Percentiles rank a stretch among this genome's conserved stretches.
Evolutionary conservation across 306 rosid genomes (phyloP).

Genomic region (Cicer judaicum): DNA sequence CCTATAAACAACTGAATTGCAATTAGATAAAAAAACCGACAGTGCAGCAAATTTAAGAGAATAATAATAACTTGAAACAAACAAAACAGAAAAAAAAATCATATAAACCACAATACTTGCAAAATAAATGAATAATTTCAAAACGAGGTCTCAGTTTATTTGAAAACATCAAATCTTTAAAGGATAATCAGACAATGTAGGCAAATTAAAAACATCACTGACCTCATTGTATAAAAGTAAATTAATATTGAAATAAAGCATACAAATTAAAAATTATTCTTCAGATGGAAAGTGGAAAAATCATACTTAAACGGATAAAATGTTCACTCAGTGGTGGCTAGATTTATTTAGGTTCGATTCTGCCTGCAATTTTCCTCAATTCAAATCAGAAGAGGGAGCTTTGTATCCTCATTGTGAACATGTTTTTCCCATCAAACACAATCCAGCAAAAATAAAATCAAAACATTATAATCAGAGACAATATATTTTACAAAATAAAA

Average conservation of each 20-base stretch:
- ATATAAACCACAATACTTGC: too few species aligned
- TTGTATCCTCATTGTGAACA: constrained; percentile 59
- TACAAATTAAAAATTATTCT: not conserved
- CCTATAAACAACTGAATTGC: too few species aligned
- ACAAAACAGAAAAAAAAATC: too few species aligned
- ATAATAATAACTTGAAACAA: too few species aligned
- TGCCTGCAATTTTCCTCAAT: constrained; percentile 74
- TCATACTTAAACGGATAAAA: not conserved
- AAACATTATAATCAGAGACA: not conserved
- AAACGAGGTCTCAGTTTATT: not conserved
- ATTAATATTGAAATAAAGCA: not conserved
- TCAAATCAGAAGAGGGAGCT: constrained; percentile 82
- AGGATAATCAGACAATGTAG: constrained; percentile 14
- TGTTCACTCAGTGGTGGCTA: constrained; percentile 67
- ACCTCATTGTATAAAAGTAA: not conserved
- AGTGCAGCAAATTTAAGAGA: too few species aligned
- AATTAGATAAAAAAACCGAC: too few species aligned
- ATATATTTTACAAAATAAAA: not conserved
- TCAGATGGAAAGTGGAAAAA: not conserved
- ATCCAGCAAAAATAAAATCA: not conserved
- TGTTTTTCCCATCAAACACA: constrained; percentile 36
- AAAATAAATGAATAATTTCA: too few species aligned
- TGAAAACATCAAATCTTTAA: not conserved
- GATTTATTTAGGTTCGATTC: constrained; percentile 70
- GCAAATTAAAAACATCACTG: constrained; percentile 4